phyloP scores from a whole-genome alignment of 2,329 filamentous ascomycete species.

The Peltaster fructicola region DNA sequence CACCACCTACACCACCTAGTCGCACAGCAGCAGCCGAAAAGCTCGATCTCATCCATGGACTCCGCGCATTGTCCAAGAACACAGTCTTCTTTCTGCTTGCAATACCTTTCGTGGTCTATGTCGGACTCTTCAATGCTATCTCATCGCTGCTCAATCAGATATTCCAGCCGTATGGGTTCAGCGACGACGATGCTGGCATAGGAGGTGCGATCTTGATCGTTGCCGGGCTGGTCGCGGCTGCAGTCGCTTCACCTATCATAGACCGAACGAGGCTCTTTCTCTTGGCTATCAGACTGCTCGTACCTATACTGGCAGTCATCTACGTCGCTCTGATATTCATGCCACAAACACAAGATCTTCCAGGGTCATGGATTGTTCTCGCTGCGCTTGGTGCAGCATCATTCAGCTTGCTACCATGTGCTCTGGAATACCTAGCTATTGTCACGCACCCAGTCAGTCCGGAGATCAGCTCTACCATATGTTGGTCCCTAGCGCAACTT shows the following conservation, averaged over 20 bases:
- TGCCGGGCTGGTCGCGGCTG: constrained; percentile 62
- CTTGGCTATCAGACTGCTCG: constrained; percentile 49
- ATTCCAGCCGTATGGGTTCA: constrained; percentile 69
- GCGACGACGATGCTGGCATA: constrained; percentile 70
- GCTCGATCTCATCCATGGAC: constrained; percentile 35
- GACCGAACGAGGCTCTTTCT: constrained; percentile 74
- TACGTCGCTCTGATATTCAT: constrained; percentile 76
- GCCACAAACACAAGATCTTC: constrained; percentile 41
- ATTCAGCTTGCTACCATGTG: constrained; percentile 68
- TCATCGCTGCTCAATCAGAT: constrained; percentile 84
- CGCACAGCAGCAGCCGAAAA: constrained; percentile 42
- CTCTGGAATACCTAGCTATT: constrained; percentile 73
- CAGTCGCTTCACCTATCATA: constrained; percentile 61
- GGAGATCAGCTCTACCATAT: constrained; percentile 66
- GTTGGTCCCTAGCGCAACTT: constrained; percentile 76
- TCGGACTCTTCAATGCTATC: constrained; percentile 84
- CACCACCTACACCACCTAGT: constrained; percentile 60
- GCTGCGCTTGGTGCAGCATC: constrained; percentile 60
- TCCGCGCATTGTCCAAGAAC: constrained; percentile 33
- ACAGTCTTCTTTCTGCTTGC: constrained; percentile 66
- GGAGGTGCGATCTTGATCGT: constrained; percentile 79
- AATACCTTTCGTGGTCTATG: constrained; percentile 66
- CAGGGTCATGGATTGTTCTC: constrained; percentile 57
- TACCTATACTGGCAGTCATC: constrained; percentile 48
- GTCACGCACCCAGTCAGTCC: constrained; percentile 74